Evolutionary conservation across 192 early-diverging fungal species (phyloP), one percentile per base, ranked within the genome.

Genomic region (Polychytrium aggregatum): DNA sequence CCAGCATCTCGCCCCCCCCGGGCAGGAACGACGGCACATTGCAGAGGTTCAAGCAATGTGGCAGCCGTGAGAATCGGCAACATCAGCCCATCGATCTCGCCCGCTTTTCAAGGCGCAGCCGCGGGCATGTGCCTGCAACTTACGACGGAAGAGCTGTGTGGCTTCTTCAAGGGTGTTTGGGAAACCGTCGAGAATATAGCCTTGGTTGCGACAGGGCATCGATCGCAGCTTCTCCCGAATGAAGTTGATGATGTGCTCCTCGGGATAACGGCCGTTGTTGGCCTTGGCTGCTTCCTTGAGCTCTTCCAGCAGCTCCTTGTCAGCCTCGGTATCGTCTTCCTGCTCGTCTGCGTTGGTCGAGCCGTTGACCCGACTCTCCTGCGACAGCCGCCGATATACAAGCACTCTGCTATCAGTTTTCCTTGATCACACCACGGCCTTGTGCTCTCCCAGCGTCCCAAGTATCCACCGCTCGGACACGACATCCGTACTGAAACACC

Each of bases 131-230:
- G n/a, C n/a, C n/a, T n/a, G n/a, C 26, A 35, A 26, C 54, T 31
- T 44, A 78, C 76, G 44, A 55, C 59, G 61, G 40, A 72, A 78
- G 17, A 80, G 33, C 48, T 63, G 57, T 14, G 35, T 37, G 2
- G 70, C 74, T 49, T 75, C 69, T 8, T 74, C 67, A 30, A 65
- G 35, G 0, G 52, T 60, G 14, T 35, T 47, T n/a, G 78, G 78
- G 46, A 44, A 80, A 26, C 69, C 74, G 43, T 80, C 78, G 3
- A 80, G 39, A 14, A 80, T 60, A 46, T 78, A 80, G 7, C 78
- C 78, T 45, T 80, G 78, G 46, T 80, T 80, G 9, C 67, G 36
- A 47, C 71, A 80, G 4, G 74, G 74, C 78, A 76, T 78, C n/a
- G 67, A 70, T 11, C 59, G 49, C 43, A 80, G 51, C 55, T 70